phyloP scores from a whole-genome alignment of 495 filamentous ascomycete genomes.

The Aspergillus affinis region DNA sequence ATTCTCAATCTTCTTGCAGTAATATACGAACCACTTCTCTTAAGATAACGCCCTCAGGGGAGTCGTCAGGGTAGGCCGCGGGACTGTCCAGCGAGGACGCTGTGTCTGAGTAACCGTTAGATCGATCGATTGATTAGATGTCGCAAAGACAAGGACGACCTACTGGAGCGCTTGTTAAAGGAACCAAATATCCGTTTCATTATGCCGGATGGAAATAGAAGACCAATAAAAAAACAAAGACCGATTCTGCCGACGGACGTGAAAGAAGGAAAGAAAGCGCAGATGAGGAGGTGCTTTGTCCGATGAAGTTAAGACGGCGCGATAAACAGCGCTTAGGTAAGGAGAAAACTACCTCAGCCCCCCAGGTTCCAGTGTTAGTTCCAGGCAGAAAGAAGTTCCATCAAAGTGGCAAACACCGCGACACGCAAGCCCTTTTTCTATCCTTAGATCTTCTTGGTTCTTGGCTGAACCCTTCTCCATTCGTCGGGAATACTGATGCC shows the following conservation, averaged over 20 bases:
- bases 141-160: constrained; percentile 11
- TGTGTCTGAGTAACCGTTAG: constrained; percentile 10
- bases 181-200: constrained; percentile 47
- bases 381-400: too few species aligned
- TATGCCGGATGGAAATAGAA: constrained; percentile 3
- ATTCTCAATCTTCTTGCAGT: constrained; percentile 21
- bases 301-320: too few species aligned
- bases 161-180: constrained; percentile 35
- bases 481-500: constrained; percentile 8
- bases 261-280: constrained; percentile 7
- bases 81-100: constrained; percentile 24
- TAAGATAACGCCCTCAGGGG: constrained; percentile 47
- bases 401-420: neutral
- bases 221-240: neutral
- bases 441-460: neutral
- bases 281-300: neutral
- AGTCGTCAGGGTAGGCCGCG: constrained; percentile 35
- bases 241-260: neutral
- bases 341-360: too few species aligned
- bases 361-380: too few species aligned
- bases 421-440: neutral
- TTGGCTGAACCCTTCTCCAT: neutral
- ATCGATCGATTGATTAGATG: neutral
- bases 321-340: neutral
- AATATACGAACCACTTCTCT: constrained; percentile 47